Evolutionary conservation across 2,329 filamentous ascomycete genomes (phyloP).

Genomic region (Dactylonectria macrodidyma): DNA sequence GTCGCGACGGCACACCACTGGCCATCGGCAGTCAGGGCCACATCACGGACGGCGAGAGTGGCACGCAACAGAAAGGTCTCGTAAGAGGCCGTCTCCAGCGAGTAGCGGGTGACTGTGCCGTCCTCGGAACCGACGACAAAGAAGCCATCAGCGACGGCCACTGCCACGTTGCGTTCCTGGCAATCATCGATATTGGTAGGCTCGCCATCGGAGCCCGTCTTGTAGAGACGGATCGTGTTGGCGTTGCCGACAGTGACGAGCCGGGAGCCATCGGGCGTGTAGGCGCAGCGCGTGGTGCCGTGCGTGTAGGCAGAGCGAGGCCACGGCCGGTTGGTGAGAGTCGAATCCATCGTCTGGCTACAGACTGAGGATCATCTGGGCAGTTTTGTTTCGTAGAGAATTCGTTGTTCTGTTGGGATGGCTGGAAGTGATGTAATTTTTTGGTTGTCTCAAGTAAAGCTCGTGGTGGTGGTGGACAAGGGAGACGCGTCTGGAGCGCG

Average conservation of each 20-base stretch:
- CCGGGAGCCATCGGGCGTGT: conserved; percentile 89
- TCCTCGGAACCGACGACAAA: conserved; percentile 95
- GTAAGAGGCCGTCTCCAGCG: conserved; percentile 80
- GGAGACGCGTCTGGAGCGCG: conserved; percentile 60
- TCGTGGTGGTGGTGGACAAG: conserved; percentile 24
- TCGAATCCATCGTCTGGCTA: conserved; percentile 51
- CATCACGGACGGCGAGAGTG: conserved; percentile 88
- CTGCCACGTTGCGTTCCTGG: conserved; percentile 86
- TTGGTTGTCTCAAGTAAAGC: conserved; percentile 9
- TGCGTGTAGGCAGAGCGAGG: conserved; percentile 84
- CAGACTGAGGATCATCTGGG: conserved; percentile 28
- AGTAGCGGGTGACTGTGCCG: conserved; percentile 95
- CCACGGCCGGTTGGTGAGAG: conserved; percentile 63
- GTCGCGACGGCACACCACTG: conserved; percentile 96
- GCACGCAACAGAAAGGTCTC: conserved; percentile 87
- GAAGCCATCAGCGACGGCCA: conserved; percentile 83
- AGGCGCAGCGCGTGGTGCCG: conserved; percentile 88
- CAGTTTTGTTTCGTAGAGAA: neutral
- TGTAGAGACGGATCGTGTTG: conserved; percentile 93
- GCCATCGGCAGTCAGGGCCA: conserved; percentile 84
- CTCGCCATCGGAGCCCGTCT: conserved; percentile 91
- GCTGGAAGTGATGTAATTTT: conserved; percentile 3
- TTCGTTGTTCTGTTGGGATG: conserved; percentile 1
- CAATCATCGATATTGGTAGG: conserved; percentile 93
- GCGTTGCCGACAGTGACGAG: conserved; percentile 94